phyloP scores from a whole-genome alignment of 768 basidiomycete genomes.

The Mycena vitilis region DNA sequence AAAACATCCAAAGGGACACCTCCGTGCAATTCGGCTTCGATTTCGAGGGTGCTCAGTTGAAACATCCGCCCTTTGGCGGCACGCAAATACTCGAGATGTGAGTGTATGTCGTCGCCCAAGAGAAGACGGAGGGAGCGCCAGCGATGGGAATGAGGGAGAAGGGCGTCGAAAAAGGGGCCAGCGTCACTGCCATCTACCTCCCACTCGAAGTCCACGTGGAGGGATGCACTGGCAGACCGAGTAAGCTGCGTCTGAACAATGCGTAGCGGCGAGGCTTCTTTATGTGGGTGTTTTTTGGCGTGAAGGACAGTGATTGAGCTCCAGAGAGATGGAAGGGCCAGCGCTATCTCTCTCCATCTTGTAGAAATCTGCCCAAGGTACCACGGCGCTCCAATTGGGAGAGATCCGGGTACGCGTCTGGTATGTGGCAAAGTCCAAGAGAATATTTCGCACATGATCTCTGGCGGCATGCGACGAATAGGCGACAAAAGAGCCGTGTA shows the following conservation, averaged over 20 bases:
- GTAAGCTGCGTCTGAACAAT: too few species aligned
- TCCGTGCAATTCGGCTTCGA: neutral
- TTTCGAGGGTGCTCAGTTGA: neutral
- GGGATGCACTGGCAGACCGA: too few species aligned
- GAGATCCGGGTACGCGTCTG: neutral
- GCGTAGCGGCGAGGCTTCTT: too few species aligned
- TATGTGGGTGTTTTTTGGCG: neutral
- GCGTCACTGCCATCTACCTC: too few species aligned
- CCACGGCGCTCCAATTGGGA: neutral
- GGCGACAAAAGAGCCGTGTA: neutral
- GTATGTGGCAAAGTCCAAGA: neutral
- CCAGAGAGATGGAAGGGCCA: neutral
- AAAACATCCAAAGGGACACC: neutral
- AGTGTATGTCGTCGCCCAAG: too few species aligned
- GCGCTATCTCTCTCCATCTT: neutral
- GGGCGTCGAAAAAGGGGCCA: neutral
- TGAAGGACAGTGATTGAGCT: neutral
- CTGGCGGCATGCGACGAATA: neutral
- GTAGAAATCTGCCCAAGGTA: neutral
- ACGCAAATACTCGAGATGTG: neutral
- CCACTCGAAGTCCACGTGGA: too few species aligned
- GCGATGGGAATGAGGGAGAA: neutral
- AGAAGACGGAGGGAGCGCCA: neutral
- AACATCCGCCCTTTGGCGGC: neutral
- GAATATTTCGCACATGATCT: neutral